Evolutionary conservation across 345 rosid genomes (phyloP).

Genomic region (Mangifera indica): DNA sequence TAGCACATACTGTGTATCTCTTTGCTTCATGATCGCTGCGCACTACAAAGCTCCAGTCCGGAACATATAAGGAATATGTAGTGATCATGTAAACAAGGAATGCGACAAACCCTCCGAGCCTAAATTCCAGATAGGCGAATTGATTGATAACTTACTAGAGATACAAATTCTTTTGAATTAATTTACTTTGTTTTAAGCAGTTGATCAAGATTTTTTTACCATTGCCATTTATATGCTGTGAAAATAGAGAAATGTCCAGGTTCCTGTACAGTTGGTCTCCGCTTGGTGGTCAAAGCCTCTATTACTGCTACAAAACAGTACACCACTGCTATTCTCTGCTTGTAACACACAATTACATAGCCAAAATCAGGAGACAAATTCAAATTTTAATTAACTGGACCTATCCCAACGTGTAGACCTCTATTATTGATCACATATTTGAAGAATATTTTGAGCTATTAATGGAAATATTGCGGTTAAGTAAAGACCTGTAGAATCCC

Average conservation of each 20-base stretch:
- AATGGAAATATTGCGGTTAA: neutral
- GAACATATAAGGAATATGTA: constrained; percentile 49
- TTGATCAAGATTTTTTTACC: constrained; percentile 32
- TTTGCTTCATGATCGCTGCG: neutral
- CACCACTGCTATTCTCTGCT: constrained; percentile 66
- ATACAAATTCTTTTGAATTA: neutral
- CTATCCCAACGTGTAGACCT: neutral
- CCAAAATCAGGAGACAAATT: no score
- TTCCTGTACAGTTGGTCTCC: constrained; percentile 36
- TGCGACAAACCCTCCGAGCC: constrained; percentile 55
- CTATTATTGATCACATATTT: neutral
- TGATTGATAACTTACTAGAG: neutral
- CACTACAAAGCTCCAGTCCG: constrained; percentile 56
- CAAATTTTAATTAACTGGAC: no score
- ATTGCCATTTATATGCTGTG: constrained; percentile 59
- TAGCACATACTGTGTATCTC: constrained; percentile 38
- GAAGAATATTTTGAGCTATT: neutral
- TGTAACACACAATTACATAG: neutral
- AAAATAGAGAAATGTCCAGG: constrained; percentile 50
- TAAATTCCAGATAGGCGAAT: constrained; percentile 12
- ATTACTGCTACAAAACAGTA: constrained; percentile 57
- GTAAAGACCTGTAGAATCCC: constrained; percentile 66
- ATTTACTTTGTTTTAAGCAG: neutral
- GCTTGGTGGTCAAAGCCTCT: constrained; percentile 53
- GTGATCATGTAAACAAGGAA: constrained; percentile 55